Base-by-base conservation (phyloP, 106 monocot genomes). In the Apostasia shenzhenica region DNA sequence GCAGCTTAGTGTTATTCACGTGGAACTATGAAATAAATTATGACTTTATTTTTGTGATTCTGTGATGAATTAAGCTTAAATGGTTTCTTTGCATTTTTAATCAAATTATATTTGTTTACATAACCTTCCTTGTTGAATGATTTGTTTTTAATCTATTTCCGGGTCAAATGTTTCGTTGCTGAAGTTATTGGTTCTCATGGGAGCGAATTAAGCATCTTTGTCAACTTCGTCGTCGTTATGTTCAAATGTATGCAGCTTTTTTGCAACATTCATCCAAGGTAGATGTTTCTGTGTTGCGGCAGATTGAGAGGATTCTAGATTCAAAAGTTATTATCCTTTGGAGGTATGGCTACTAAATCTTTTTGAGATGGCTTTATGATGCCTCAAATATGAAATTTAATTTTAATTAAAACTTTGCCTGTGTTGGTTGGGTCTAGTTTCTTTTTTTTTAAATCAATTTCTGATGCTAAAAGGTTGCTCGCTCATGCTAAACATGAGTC, bases 401-500 rank as follows among this genome's bases (percentile, higher is more conserved):
- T 63, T 43, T 54, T 44, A 42, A 37, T 39, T 14, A 47, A 40
- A 45, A 46, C 40, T 63, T 65, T 66, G 3, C 14, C 74, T 64
- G 41, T 4, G 7, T 67, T 40, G 13, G 4, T 38, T 37, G 42
- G 5, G 2, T 53, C 10, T 14, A 9, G 60, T 54, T 8, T 68
- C 2, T 61, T 47, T 59, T 14, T 66, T 7, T 70, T 49, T 48
- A 10, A 40, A 76, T 48, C 40, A 11, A 11, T 75, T 57, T 63
- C 6, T 56, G 66, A 48, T 65, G 14, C 26, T 65, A 65, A 26
- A 26, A 94, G 97, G 70, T 90, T 97, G 62, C 83, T 97, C 56
- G 97, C 88, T 67, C 97, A 87, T 92, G 97, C 97, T 75, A 97
- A 87, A 75, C 76, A 89, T 66, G 97, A 92, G 58, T 89, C 84